These are phyloP conservation scores for Pleurotus ostreatus DNA, from an alignment of 768 basidiomycete species.

Conservation along the genomic window DNA sequence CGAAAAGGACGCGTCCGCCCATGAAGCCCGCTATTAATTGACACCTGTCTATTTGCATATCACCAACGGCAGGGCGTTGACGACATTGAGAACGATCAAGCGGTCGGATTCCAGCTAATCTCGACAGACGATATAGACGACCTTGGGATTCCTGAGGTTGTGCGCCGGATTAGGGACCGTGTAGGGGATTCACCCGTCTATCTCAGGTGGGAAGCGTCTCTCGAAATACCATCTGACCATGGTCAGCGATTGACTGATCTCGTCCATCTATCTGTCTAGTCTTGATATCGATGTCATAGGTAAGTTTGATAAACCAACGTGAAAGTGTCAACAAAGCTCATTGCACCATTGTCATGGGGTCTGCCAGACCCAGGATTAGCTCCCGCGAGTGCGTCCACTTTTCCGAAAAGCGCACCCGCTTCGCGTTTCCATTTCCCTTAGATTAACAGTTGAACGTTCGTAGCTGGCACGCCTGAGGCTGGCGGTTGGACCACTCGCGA, in stretches of 20 bases:
- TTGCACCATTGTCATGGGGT: neutral
- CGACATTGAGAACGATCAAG: conserved; percentile 66
- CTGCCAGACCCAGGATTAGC: conserved; percentile 68
- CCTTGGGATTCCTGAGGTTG: conserved; percentile 64
- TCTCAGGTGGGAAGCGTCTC: conserved; percentile 48
- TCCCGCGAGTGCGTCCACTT: conserved; percentile 58
- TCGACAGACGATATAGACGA: conserved; percentile 84
- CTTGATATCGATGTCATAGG: conserved; percentile 83
- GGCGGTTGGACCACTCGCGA: conserved; percentile 86
- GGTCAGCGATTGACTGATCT: neutral
- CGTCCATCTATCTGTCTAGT: conserved; percentile 26
- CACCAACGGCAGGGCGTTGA: conserved; percentile 42
- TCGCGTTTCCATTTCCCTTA: neutral
- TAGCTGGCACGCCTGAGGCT: conserved; percentile 81
- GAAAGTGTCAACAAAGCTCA: neutral
- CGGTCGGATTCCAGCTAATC: conserved; percentile 77
- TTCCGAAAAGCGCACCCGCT: neutral
- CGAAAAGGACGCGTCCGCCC: neutral
- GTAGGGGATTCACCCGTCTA: conserved; percentile 77
- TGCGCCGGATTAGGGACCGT: conserved; percentile 63
- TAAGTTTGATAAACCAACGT: conserved; percentile 19
- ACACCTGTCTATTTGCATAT: too few species aligned
- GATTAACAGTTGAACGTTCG: neutral
- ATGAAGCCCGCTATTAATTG: too few species aligned
- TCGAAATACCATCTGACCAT: neutral